Base-by-base conservation (phyloP, 1,139 yeast species). In the Saccharomycopsis hybrid region DNA sequence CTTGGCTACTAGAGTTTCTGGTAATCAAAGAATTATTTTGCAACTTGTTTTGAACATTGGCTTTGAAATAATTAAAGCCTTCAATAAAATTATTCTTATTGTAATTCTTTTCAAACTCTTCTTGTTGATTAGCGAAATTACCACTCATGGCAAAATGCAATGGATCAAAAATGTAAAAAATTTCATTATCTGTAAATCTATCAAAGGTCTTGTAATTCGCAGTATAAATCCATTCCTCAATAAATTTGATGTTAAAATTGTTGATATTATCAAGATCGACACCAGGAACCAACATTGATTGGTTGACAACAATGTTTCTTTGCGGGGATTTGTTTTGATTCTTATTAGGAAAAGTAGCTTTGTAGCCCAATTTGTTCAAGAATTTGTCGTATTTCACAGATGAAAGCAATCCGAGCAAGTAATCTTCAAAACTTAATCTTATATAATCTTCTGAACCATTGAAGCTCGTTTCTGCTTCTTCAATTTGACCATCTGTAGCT, bases 381-480 rank as follows among this genome's bases (percentile, higher is more conserved):
- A 83, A 87, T 54, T 74, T 80, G 56, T 77, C 76, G 60, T 81
- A 85, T 64, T 94, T 84, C 42, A 78, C 80, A 27, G 87, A 74
- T 0, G 95, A 73, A 42, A 92, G 65, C 56, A 92, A 66, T 13
- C 95, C 87, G 56, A 85, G 75, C 37, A 90, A 66, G 62, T 92
- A 92, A 60, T 89, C 97, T 62, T 92, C 98, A 66, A 90, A 90
- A 59, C 82, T 88, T 65, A 82, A 77, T 50, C 98, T 71, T 36
- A 92, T 83, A 59, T 83, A 86, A 64, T 92, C 98, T 59, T 92
- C 97, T 59, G 89, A 86, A 1, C 97, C 97, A 44, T 69, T 66
- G 60, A 74, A 83, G 24, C 69, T 72, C 4, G 74, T 68, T 50
- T 74, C 70, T 54, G 72, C 65, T 59, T 70, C 62, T 56, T 60